Conservation (phyloP, 345 rosid genomes). For the Melastoma malabathricum region DNA sequence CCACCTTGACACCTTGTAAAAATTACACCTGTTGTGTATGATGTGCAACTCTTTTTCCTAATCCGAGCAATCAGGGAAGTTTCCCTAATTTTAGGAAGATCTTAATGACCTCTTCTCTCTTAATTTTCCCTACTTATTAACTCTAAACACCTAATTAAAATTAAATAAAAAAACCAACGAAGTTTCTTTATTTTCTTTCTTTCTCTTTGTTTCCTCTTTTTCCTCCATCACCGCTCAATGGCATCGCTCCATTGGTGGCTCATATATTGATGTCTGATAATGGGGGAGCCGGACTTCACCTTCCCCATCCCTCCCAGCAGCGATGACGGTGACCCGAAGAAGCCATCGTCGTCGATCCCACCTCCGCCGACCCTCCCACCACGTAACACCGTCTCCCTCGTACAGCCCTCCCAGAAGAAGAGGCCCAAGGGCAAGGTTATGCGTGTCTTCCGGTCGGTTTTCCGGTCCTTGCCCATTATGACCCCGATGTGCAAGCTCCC, state of each 20-base stretch:
- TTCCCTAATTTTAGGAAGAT: too few relatives aligned
- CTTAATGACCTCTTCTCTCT: too few relatives aligned
- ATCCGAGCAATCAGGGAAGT: too few relatives aligned
- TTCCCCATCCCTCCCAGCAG: background rate
- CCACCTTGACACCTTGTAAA: too few relatives aligned
- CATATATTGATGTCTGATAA: constrained; percentile 17
- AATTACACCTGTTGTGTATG: too few relatives aligned
- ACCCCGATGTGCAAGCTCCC: constrained; percentile 57
- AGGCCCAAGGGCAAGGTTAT: constrained; percentile 24
- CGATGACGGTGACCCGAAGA: background rate
- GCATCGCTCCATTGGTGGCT: constrained; percentile 15
- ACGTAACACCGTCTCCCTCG: constrained; percentile 29
- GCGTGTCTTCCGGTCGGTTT: constrained; percentile 42
- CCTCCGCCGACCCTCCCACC: constrained; percentile 11
- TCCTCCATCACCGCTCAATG: constrained; percentile 6
- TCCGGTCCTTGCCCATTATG: constrained; percentile 52
- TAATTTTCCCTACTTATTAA: too few relatives aligned
- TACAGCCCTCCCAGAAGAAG: constrained; percentile 53
- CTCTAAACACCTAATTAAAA: too few relatives aligned
- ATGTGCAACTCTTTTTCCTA: too few relatives aligned
- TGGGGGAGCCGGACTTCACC: constrained; percentile 47
- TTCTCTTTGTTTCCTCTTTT: too few relatives aligned
- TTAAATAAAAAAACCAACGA: too few relatives aligned
- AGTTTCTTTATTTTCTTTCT: too few relatives aligned
- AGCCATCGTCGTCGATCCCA: background rate